Evolutionary conservation across 2,329 filamentous ascomycete genomes (phyloP).

Genomic region (Didymella lethalis): DNA sequence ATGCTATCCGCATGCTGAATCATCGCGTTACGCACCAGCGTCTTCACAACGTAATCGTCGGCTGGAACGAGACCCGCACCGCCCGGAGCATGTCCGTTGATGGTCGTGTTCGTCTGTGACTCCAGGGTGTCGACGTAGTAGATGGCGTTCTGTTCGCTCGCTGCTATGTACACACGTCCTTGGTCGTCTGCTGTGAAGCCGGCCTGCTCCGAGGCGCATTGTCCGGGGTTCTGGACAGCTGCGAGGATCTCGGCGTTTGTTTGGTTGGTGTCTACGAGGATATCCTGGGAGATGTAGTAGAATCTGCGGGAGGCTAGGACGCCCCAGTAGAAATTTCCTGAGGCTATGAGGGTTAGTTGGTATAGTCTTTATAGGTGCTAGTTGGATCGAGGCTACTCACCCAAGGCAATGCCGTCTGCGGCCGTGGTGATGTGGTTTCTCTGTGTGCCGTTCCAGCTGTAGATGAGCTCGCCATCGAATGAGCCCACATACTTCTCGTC

Average conservation of each 20-base stretch:
- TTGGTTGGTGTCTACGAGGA: constrained; percentile 42
- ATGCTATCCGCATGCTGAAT: constrained; percentile 55
- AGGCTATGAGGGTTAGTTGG: constrained; percentile 27
- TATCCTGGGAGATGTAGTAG: constrained; percentile 52
- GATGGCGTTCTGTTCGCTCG: constrained; percentile 56
- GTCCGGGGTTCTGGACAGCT: constrained; percentile 51
- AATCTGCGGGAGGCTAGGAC: constrained; percentile 53
- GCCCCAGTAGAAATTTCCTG: constrained; percentile 55
- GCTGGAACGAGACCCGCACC: constrained; percentile 45
- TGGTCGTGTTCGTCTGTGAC: constrained; percentile 43
- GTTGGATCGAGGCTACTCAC: not conserved
- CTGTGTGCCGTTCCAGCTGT: constrained; percentile 49
- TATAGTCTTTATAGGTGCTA: no score
- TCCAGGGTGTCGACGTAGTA: constrained; percentile 54
- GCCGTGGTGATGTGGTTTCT: constrained; percentile 43
- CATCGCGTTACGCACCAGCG: constrained; percentile 51
- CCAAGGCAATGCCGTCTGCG: constrained; percentile 51
- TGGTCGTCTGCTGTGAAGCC: constrained; percentile 55
- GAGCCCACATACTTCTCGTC: constrained; percentile 53
- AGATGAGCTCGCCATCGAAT: constrained; percentile 48
- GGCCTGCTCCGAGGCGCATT: constrained; percentile 53
- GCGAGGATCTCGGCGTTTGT: constrained; percentile 49
- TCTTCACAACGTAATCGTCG: constrained; percentile 53
- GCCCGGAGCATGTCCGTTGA: constrained; percentile 47
- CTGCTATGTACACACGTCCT: constrained; percentile 53